Conservation (phyloP, 495 filamentous ascomycete species). For the Podospora conica region DNA sequence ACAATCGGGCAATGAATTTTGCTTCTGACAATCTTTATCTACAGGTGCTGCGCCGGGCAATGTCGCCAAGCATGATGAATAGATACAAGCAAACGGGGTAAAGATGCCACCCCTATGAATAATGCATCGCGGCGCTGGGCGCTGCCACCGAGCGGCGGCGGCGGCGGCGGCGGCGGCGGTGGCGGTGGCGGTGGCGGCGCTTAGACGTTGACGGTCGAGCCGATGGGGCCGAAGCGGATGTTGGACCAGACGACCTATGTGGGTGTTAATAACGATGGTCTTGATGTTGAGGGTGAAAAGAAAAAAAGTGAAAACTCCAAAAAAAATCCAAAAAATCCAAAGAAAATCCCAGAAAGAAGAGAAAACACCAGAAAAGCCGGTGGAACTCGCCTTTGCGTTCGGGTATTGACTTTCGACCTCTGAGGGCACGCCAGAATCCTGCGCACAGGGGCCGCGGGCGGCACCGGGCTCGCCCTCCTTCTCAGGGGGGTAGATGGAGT, state of each 20-base stretch:
- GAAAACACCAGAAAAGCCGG: too few relatives aligned
- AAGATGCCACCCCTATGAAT: background rate
- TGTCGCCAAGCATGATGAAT: background rate
- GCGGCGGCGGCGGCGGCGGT: too few relatives aligned
- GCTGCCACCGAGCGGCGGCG: background rate
- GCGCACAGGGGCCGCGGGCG: constrained; percentile 60
- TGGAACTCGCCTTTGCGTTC: constrained; percentile 40
- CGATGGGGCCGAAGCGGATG: constrained; percentile 65
- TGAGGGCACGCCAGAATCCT: constrained; percentile 51
- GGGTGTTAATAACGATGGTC: too few relatives aligned
- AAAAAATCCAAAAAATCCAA: too few relatives aligned
- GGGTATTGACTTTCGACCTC: constrained; percentile 48
- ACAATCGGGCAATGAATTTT: background rate
- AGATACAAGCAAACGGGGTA: background rate
- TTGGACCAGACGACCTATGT: constrained; percentile 54
- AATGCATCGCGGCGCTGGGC: background rate
- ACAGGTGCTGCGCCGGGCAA: background rate
- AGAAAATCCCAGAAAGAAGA: too few relatives aligned
- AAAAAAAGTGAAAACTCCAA: too few relatives aligned
- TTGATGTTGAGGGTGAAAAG: too few relatives aligned
- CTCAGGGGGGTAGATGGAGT: constrained; percentile 63
- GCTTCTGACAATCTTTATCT: background rate
- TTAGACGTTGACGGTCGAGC: constrained; percentile 45
- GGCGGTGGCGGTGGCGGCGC: too few relatives aligned
- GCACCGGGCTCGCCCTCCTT: constrained; percentile 51